Base-by-base conservation (phyloP, 2,329 filamentous ascomycete genomes). In the Paradendryphiella salina region DNA sequence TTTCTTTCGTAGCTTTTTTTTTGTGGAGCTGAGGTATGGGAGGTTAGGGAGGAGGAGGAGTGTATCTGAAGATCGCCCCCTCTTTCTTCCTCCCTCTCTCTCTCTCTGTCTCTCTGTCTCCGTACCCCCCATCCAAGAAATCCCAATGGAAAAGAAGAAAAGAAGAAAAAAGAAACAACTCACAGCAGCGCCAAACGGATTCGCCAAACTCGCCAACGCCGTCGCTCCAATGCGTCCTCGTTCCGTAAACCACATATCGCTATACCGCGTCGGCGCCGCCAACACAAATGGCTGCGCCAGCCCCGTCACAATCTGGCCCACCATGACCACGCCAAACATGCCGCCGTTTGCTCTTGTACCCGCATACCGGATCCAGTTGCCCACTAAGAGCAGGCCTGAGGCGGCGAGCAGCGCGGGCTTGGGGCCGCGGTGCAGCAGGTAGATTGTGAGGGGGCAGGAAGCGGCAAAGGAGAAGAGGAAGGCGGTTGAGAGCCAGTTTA, bases 231-330 rank as follows among this genome's bases (percentile, higher is more conserved):
- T 89, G 46, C 94, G 84, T 6, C 92, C 93, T 9, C 80, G 77
- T 63, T 88, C 86, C 1, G 90, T 92, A 75, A 97, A 97, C 94
- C 94, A 97, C 52, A 96, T 78, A 70, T 96, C 92, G 46, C 89
- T 94, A 74, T 96, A 99, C 55, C 90, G 81, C 0, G 94, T 93
- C 0, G 94, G 93, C 0, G 93, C 90, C 5, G 88, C 85, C 8
- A 97, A 83, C 10, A 96, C 90, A 71, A 97, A 97, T 0, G 94
- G 92, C 70, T 99, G 94, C 0, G 90, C 86, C 32, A 96, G 80
- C 0, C 93, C 94, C 44, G 89, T 90, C 53, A 99, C 72, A 69
- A 97, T 87, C 76, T 97, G 93, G 4, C 93, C 93, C 61, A 95
- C 86, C 87, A 97, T 90, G 55, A 90, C 86, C 36, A 88, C 80